These are phyloP conservation scores for Samsoniella hepiali DNA, from an alignment of 2,329 filamentous ascomycete genomes.

Conservation along the genomic window DNA sequence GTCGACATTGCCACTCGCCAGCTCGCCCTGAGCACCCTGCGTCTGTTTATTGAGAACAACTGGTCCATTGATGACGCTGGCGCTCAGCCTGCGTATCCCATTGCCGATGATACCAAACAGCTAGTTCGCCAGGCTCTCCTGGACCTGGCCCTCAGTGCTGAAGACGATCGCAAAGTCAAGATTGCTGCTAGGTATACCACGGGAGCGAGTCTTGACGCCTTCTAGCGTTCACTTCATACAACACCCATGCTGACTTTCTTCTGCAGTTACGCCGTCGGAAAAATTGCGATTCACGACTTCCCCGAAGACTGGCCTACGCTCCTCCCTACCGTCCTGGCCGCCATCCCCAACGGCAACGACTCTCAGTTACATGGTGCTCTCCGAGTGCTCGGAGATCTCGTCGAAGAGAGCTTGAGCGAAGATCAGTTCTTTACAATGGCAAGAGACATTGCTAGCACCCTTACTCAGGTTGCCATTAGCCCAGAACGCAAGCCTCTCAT, in stretches of 20 bases:
- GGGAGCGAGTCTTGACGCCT: not conserved
- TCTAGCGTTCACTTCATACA: not conserved
- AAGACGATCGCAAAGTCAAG: conserved; percentile 82
- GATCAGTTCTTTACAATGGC: conserved; percentile 93
- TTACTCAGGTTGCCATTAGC: conserved; percentile 79
- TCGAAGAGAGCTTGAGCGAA: conserved; percentile 90
- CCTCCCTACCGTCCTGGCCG: conserved; percentile 72
- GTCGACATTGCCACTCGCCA: conserved; percentile 76
- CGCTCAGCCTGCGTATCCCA: conserved; percentile 57
- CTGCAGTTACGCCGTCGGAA: conserved; percentile 73
- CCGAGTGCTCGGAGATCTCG: conserved; percentile 81
- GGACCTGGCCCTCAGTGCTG: conserved; percentile 69
- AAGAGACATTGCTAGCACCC: conserved; percentile 75
- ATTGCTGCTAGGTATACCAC: conserved; percentile 71
- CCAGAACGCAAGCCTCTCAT: conserved; percentile 70
- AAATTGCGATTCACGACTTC: conserved; percentile 90
- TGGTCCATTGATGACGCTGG: conserved; percentile 79
- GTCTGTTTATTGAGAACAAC: conserved; percentile 77
- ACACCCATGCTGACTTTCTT: not conserved
- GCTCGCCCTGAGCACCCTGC: conserved; percentile 73
- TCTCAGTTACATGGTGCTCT: conserved; percentile 84
- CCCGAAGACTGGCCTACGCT: conserved; percentile 93
- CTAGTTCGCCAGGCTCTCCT: conserved; percentile 72
- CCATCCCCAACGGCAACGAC: conserved; percentile 74
- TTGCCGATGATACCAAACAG: conserved; percentile 70